phyloP scores from a whole-genome alignment of 164 flowering plant species.

The Vitis rotundifolia region DNA sequence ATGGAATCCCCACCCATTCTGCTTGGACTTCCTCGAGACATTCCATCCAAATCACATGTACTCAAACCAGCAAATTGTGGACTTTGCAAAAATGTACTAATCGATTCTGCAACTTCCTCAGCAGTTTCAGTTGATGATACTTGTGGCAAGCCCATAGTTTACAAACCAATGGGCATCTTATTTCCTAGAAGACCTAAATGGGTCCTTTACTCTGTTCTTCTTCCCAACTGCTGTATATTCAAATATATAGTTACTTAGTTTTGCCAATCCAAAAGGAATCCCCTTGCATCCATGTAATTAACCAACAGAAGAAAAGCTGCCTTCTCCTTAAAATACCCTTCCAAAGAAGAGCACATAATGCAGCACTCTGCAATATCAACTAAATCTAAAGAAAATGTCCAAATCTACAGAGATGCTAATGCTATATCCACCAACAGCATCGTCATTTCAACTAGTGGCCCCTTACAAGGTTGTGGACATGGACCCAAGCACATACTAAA shows the following conservation, averaged over 20 bases:
- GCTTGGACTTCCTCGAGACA: constrained; percentile 22
- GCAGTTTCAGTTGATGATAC: constrained; percentile 38
- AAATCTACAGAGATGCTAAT: background rate
- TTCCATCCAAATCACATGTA: constrained; percentile 49
- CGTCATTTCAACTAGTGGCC: constrained; percentile 20
- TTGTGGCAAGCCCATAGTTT: constrained; percentile 80
- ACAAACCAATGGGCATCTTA: background rate
- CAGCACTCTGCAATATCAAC: too few species aligned
- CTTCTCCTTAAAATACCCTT: background rate
- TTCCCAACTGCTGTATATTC: background rate
- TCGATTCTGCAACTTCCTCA: constrained; percentile 42
- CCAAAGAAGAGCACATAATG: background rate
- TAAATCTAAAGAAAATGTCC: background rate
- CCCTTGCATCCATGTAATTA: background rate
- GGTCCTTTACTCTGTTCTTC: background rate
- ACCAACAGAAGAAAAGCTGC: background rate
- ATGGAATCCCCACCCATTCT: constrained; percentile 16
- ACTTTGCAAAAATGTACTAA: constrained; percentile 39
- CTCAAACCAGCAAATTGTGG: constrained; percentile 30
- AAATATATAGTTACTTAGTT: background rate
- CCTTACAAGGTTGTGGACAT: constrained; percentile 1
- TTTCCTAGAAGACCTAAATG: background rate
- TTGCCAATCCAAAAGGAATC: too few species aligned
- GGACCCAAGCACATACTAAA: constrained; percentile 16
- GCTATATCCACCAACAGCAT: constrained; percentile 32